Conservation (phyloP, 2,329 filamentous ascomycete genomes). For the Cladophialophora exuberans region DNA sequence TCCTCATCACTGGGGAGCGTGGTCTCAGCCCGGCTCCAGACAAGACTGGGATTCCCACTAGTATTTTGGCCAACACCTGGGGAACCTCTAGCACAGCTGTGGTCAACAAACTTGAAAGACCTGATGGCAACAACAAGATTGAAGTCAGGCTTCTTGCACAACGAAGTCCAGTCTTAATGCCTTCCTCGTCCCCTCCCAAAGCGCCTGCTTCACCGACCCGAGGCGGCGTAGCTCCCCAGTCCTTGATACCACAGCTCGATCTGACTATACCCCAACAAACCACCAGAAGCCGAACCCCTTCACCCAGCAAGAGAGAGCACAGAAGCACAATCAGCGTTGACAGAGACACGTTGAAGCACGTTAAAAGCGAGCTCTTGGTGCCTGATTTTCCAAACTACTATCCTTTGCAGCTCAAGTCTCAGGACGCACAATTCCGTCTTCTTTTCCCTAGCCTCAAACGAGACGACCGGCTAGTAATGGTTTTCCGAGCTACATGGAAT, state of each 20-base stretch:
- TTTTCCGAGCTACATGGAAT: constrained; percentile 91
- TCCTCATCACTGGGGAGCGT: constrained; percentile 77
- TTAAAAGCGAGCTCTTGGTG: constrained; percentile 39
- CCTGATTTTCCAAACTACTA: constrained; percentile 71
- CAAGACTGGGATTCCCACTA: constrained; percentile 74
- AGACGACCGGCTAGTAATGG: constrained; percentile 82
- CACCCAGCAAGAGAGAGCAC: constrained; percentile 45
- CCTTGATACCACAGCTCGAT: constrained; percentile 24
- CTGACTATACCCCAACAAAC: constrained; percentile 30
- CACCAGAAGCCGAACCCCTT: constrained; percentile 31
- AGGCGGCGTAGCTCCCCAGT: constrained; percentile 18
- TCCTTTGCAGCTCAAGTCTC: constrained; percentile 77
- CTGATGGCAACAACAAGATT: constrained; percentile 48
- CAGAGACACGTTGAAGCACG: constrained; percentile 43
- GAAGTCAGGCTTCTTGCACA: constrained; percentile 33
- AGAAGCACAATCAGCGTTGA: constrained; percentile 62
- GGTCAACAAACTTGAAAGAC: constrained; percentile 63
- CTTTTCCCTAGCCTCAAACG: constrained; percentile 80
- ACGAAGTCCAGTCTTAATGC: constrained; percentile 23
- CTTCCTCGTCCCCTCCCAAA: constrained; percentile 28
- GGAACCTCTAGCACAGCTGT: constrained; percentile 82
- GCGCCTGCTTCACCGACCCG: constrained; percentile 16
- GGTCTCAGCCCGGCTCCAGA: constrained; percentile 66
- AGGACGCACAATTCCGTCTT: constrained; percentile 91
- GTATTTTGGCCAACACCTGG: constrained; percentile 92